A percentile compares a stretch with the other conserved stretches of the same genome.
These are phyloP conservation scores for Hansenula sp. DNA, from an alignment of 1,139 yeast genomes.

Conservation along the genomic window DNA sequence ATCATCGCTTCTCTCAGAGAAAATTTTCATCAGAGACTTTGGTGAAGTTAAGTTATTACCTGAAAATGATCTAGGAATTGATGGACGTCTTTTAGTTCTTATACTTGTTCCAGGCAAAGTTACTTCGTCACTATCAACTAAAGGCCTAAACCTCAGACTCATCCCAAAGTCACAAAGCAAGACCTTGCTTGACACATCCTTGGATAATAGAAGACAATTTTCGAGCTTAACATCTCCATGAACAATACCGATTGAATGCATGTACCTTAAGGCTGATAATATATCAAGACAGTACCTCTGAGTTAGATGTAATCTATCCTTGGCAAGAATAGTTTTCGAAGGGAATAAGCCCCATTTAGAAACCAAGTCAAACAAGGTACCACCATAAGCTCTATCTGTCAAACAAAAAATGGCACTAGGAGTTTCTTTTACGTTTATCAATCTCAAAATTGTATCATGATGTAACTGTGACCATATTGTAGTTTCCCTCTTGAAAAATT, in stretches of 20 bases:
- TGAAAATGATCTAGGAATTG: constrained; percentile 45
- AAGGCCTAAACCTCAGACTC: constrained; percentile 35
- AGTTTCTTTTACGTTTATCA: constrained; percentile 59
- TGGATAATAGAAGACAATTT: constrained; percentile 61
- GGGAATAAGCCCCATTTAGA: constrained; percentile 57
- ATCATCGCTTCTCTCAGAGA: constrained; percentile 22
- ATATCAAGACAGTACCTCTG: constrained; percentile 46
- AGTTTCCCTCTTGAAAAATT: constrained; percentile 67
- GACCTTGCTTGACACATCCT: constrained; percentile 28
- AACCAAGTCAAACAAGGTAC: constrained; percentile 78
- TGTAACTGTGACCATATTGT: constrained; percentile 66
- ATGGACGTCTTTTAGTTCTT: constrained; percentile 20
- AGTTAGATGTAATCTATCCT: constrained; percentile 28
- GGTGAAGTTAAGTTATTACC: constrained; percentile 12
- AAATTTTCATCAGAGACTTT: constrained; percentile 19
- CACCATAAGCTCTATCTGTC: constrained; percentile 69
- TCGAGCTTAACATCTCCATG: constrained; percentile 92
- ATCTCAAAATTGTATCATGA: constrained; percentile 62
- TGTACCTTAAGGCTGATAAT: constrained; percentile 56
- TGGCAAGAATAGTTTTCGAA: constrained; percentile 20
- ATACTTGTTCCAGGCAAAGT: constrained; percentile 5
- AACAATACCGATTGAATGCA: constrained; percentile 70
- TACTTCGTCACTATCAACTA: constrained; percentile 26
- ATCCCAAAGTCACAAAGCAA: constrained; percentile 87
- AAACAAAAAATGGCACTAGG: constrained; percentile 65